Conservation (phyloP, 2,329 filamentous ascomycete genomes). For the Arachnomyces sp. region DNA sequence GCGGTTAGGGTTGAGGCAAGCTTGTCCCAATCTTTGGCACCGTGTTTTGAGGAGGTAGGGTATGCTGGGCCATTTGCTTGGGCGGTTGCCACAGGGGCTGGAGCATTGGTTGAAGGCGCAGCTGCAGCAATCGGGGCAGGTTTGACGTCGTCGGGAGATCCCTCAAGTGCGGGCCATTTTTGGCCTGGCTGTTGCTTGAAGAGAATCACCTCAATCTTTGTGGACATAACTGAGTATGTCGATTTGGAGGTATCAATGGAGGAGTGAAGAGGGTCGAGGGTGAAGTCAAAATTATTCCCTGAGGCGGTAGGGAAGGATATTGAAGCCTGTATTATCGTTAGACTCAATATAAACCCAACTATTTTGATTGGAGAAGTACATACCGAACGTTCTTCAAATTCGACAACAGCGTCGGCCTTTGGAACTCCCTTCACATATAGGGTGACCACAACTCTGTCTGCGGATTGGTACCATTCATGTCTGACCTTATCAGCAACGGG, state of each 20-base stretch:
- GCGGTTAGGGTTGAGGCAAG: conserved; percentile 47
- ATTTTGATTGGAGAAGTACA: conserved; percentile 17
- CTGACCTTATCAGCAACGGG: conserved; percentile 52
- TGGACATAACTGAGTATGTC: conserved; percentile 58
- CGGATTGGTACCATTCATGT: conserved; percentile 61
- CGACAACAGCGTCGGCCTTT: conserved; percentile 47
- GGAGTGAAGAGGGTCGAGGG: conserved; percentile 59
- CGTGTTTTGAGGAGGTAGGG: conserved; percentile 74
- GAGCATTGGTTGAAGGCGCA: conserved; percentile 12
- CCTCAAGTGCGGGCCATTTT: conserved; percentile 60
- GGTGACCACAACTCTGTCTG: conserved; percentile 52
- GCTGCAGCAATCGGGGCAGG: conserved; percentile 10
- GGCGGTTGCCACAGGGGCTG: conserved; percentile 10
- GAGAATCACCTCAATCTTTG: conserved; percentile 71
- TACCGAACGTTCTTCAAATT: conserved; percentile 43
- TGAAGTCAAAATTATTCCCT: conserved; percentile 50
- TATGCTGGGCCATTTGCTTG: conserved; percentile 52
- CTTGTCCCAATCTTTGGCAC: conserved; percentile 89
- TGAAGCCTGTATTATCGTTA: conserved; percentile 34
- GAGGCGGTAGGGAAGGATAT: conserved; percentile 51
- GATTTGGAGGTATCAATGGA: conserved; percentile 55
- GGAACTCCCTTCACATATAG: conserved; percentile 58
- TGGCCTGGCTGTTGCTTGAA: conserved; percentile 56
- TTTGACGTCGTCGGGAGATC: conserved; percentile 18
- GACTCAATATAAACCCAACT: conserved; percentile 12